Percentiles rank a stretch among this genome's conserved stretches.
These are phyloP conservation scores for Aegilops longissima DNA, from an alignment of 176 grass and related monocot species.

Conservation along the genomic window DNA sequence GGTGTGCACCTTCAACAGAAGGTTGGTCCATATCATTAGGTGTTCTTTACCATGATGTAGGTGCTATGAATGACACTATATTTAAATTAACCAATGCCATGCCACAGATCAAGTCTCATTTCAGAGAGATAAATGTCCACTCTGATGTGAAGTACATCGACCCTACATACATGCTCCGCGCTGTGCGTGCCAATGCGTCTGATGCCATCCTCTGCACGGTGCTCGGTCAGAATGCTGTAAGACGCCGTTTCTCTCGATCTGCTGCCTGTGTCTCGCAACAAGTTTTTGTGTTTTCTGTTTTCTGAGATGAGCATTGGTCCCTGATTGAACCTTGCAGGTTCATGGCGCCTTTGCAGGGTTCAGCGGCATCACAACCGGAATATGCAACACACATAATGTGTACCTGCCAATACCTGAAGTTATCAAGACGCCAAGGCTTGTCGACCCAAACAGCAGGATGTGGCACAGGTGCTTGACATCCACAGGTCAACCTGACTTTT, in stretches of 20 bases:
- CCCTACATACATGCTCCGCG: constrained; percentile 96
- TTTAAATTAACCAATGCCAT: constrained; percentile 23
- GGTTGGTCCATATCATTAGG: constrained; percentile 42
- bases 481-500: constrained; percentile 90
- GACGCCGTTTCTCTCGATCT: neutral
- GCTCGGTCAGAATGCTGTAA: constrained; percentile 96
- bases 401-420: constrained; percentile 87
- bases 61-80: neutral
- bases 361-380: constrained; percentile 86
- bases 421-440: constrained; percentile 54
- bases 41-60: neutral
- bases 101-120: constrained; percentile 84
- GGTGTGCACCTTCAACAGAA: constrained; percentile 89
- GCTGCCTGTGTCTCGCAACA: neutral
- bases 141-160: constrained; percentile 97
- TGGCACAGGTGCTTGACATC: constrained; percentile 96
- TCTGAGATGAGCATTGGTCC: neutral
- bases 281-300: neutral
- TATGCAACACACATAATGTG: constrained; percentile 86
- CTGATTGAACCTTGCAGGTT: constrained; percentile 46
- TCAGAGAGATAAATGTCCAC: constrained; percentile 67
- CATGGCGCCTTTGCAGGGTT: constrained; percentile 94
- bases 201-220: constrained; percentile 98
- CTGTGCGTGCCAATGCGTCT: constrained; percentile 86
- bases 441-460: constrained; percentile 93